These are phyloP conservation scores for Aspergillus nomiae DNA, from an alignment of 2,329 filamentous ascomycete genomes.

Conservation along the genomic window DNA sequence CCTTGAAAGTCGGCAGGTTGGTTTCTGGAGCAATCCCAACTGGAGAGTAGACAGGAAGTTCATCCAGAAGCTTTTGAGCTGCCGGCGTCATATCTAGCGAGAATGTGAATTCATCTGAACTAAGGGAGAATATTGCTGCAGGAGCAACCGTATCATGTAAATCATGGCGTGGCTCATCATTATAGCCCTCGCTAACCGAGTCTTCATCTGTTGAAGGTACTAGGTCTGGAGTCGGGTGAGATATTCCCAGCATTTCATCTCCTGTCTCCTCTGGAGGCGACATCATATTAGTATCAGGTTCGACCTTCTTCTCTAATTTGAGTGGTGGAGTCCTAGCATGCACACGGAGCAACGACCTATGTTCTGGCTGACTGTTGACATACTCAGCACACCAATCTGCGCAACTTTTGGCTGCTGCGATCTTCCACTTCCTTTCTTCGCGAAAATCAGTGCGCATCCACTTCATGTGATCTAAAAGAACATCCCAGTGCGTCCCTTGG, in stretches of 20 bases:
- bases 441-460: slow-evolving; percentile 98
- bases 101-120: slow-evolving; percentile 79
- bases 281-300: slow-evolving; percentile 28
- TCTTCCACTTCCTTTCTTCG: slow-evolving; percentile 94
- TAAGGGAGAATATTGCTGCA: slow-evolving; percentile 79
- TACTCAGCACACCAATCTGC: slow-evolving; percentile 84
- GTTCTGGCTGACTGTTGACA: slow-evolving; percentile 65
- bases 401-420: slow-evolving; percentile 74
- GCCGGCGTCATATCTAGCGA: slow-evolving; percentile 72
- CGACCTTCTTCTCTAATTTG: slow-evolving; percentile 27
- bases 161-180: slow-evolving; percentile 48
- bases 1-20: slow-evolving; percentile 60
- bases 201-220: slow-evolving; percentile 66
- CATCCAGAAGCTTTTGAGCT: slow-evolving; percentile 74
- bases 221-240: slow-evolving; percentile 67
- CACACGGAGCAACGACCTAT: slow-evolving; percentile 70
- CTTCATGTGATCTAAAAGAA: slow-evolving; percentile 86
- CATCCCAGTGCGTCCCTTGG: slow-evolving; percentile 78
- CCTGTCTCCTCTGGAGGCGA: slow-evolving; percentile 38
- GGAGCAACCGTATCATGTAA: slow-evolving; percentile 57
- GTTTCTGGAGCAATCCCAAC: slow-evolving; percentile 57
- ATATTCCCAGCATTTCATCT: slow-evolving; percentile 33
- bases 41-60: slow-evolving; percentile 77
- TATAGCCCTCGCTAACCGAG: slow-evolving; percentile 50
- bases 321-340: slow-evolving; percentile 41